A percentile compares a stretch with the other conserved stretches of the same genome.
These are phyloP conservation scores for Chenopodium suecicum DNA, from an alignment of 148 eudicot genomes.

Conservation along the genomic window DNA sequence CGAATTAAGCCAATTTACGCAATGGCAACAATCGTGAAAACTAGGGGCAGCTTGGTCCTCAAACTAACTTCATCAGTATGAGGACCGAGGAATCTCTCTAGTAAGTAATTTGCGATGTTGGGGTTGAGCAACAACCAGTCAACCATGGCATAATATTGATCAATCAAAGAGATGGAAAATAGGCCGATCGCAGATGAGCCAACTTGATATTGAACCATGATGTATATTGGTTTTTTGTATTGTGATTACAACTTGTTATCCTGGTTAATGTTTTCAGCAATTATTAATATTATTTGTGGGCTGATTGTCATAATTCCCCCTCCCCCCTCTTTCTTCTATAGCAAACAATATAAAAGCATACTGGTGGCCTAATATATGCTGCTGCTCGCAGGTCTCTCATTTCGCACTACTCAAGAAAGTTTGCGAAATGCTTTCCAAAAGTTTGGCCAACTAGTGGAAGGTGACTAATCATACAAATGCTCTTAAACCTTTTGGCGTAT, in stretches of 20 bases:
- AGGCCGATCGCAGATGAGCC: background rate
- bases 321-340: too few species aligned
- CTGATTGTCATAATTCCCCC: background rate
- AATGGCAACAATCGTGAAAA: background rate
- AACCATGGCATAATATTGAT: background rate
- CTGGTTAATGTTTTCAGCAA: background rate
- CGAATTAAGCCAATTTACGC: background rate
- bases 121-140: background rate
- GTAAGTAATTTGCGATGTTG: background rate
- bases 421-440: slow-evolving; percentile 61
- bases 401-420: slow-evolving; percentile 73
- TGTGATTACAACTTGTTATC: background rate
- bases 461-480: slow-evolving; percentile 23
- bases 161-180: background rate
- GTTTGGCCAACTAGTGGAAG: slow-evolving; percentile 77
- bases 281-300: background rate
- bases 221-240: background rate
- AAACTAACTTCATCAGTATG: background rate
- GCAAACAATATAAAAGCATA: background rate
- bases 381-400: slow-evolving; percentile 65
- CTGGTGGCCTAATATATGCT: slow-evolving; percentile 1
- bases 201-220: background rate
- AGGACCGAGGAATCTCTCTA: background rate
- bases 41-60: background rate
- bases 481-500: background rate